These are phyloP conservation scores for Alternaria sp. DNA, from an alignment of 2,329 filamentous ascomycete genomes.

Conservation along the genomic window DNA sequence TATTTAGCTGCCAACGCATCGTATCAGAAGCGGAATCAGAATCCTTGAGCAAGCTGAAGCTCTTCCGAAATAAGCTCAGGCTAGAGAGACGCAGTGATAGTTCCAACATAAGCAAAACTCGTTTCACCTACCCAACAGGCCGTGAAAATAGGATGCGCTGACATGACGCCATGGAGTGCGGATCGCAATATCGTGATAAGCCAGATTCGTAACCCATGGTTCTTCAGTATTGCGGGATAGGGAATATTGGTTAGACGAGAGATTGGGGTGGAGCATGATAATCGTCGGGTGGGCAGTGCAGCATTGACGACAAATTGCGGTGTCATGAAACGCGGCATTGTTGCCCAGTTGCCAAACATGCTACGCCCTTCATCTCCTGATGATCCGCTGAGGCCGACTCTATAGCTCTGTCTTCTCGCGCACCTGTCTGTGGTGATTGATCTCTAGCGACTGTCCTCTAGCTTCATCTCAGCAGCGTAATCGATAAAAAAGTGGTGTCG, in stretches of 20 bases:
- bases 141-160: neutral
- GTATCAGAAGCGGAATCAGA: neutral
- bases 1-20: neutral
- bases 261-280: constrained; percentile 11
- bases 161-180: neutral
- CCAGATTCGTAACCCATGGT: neutral
- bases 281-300: constrained; percentile 18
- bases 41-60: neutral
- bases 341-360: constrained; percentile 16
- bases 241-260: constrained; percentile 6
- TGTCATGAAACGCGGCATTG: constrained; percentile 32
- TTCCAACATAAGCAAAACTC: neutral
- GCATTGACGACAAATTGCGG: constrained; percentile 26
- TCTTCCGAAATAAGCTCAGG: neutral
- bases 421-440: neutral
- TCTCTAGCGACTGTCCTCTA: constrained; percentile 1
- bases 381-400: constrained; percentile 1
- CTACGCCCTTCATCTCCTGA: constrained; percentile 26
- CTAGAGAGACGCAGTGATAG: neutral
- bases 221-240: neutral
- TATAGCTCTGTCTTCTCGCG: constrained; percentile 1
- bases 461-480: constrained; percentile 19
- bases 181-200: constrained; percentile 2
- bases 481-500: constrained; percentile 26
- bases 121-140: neutral